phyloP scores from a whole-genome alignment of 495 filamentous ascomycete genomes.

The Penicillium dipodomyicola region DNA sequence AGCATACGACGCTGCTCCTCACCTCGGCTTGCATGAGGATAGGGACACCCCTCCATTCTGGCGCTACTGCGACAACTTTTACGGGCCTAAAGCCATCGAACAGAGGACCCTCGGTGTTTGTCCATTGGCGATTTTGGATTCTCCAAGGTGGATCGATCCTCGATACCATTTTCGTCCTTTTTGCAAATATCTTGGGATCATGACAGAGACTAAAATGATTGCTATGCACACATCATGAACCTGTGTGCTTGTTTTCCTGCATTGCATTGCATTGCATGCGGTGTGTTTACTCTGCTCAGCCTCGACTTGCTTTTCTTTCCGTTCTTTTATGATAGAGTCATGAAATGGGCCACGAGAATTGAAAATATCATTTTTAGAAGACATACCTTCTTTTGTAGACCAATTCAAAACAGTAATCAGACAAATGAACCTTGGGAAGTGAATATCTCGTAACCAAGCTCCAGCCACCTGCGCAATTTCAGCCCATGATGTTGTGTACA shows the following conservation, averaged over 20 bases:
- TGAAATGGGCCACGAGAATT: slow-evolving; percentile 46
- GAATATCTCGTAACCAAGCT: background rate
- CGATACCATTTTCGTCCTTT: slow-evolving; percentile 24
- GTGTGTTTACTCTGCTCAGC: slow-evolving; percentile 39
- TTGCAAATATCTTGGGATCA: slow-evolving; percentile 20
- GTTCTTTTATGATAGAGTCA: slow-evolving; percentile 47
- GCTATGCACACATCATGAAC: slow-evolving; percentile 33
- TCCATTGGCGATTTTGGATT: slow-evolving; percentile 18
- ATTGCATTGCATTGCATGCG: slow-evolving; percentile 30
- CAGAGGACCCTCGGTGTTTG: slow-evolving; percentile 22
- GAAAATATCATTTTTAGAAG: slow-evolving; percentile 24
- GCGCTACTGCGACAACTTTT: slow-evolving; percentile 27
- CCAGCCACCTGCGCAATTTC: background rate
- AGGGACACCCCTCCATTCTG: slow-evolving; percentile 15
- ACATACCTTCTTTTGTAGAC: background rate
- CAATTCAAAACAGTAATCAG: background rate
- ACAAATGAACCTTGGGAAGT: background rate
- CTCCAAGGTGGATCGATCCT: slow-evolving; percentile 11
- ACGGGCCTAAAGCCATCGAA: slow-evolving; percentile 31
- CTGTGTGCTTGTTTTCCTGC: slow-evolving; percentile 30
- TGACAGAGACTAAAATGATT: slow-evolving; percentile 37
- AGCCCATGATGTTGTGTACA: background rate
- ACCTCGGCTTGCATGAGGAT: slow-evolving; percentile 18
- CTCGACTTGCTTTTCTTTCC: slow-evolving; percentile 42
- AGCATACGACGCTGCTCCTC: slow-evolving; percentile 16